These are phyloP conservation scores for Pinus tabuliformis DNA, from an alignment of 75 land plant genomes.

Conservation along the genomic window DNA sequence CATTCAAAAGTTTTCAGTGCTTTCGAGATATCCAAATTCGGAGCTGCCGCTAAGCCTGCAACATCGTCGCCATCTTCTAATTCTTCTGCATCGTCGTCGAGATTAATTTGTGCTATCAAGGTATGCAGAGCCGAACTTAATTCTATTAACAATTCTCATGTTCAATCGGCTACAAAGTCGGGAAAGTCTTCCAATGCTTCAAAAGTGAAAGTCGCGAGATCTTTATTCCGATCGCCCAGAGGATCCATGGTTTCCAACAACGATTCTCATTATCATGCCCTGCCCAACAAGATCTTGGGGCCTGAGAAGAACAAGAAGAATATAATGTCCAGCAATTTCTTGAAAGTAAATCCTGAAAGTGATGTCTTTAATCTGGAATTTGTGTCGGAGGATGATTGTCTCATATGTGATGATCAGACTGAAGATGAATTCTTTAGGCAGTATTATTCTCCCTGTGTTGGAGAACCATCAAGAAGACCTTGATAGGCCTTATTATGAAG, in stretches of 20 bases:
- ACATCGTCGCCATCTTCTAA: background rate
- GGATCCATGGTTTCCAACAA: no score
- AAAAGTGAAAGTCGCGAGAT: constrained; percentile 2
- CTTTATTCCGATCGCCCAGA: background rate
- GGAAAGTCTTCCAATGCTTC: background rate
- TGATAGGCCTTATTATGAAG: no score
- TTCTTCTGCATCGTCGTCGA: no score
- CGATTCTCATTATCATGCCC: no score
- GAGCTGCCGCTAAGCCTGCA: background rate
- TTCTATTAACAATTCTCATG: background rate
- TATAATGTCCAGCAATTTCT: background rate
- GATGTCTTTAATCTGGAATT: constrained; percentile 1
- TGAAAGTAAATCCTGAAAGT: background rate
- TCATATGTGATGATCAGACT: background rate
- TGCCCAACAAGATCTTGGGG: background rate
- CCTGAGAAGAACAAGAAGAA: background rate
- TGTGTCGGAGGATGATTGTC: background rate
- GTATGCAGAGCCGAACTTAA: no score
- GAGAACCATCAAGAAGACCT: background rate
- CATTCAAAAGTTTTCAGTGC: no score
- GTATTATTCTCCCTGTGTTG: background rate
- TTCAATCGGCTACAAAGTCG: no score
- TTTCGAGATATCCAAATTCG: background rate
- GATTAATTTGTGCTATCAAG: no score
- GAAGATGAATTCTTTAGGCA: constrained; percentile 8